A percentile compares a stretch with the other conserved stretches of the same genome.
These are phyloP conservation scores for Parathielavia appendiculata DNA, from an alignment of 495 filamentous ascomycete species.

Conservation along the genomic window DNA sequence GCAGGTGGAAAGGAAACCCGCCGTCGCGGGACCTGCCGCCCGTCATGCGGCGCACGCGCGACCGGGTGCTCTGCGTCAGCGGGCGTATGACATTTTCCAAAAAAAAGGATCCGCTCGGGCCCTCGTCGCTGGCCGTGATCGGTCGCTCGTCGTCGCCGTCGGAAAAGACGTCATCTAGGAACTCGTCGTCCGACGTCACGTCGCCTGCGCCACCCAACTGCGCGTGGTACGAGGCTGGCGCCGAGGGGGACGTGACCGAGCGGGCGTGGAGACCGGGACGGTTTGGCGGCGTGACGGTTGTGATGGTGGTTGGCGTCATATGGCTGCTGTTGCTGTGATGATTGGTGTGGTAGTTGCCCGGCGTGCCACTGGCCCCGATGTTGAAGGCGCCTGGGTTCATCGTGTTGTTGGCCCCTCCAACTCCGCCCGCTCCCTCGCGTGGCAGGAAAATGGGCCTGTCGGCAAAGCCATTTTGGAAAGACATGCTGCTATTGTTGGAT, in stretches of 20 bases:
- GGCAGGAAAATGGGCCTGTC: conserved; percentile 55
- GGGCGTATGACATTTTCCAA: conserved; percentile 63
- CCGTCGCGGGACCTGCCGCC: conserved; percentile 59
- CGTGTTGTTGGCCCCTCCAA: conserved; percentile 38
- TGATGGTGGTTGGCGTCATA: background rate
- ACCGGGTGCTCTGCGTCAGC: conserved; percentile 47
- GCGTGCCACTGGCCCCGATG: conserved; percentile 18
- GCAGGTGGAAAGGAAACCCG: conserved; percentile 36
- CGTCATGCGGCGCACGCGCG: conserved; percentile 62
- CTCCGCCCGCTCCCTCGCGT: conserved; percentile 36
- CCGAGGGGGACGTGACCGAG: conserved; percentile 65
- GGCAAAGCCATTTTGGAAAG: conserved; percentile 83
- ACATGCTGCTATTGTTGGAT: conserved; percentile 47
- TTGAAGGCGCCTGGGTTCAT: conserved; percentile 61
- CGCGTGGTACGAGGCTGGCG: conserved; percentile 51
- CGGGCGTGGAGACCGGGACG: conserved; percentile 61
- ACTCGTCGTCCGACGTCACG: conserved; percentile 51
- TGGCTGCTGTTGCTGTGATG: background rate
- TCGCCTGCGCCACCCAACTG: conserved; percentile 42
- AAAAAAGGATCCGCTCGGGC: conserved; percentile 46
- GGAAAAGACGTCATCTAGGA: conserved; percentile 49
- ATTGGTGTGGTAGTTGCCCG: background rate
- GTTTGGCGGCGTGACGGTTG: background rate
- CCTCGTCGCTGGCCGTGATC: conserved; percentile 26
- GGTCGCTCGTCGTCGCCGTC: conserved; percentile 49